A percentile compares a stretch with the other conserved stretches of the same genome.
Conservation (phyloP, 208 protist species). For the Crithidia fasciculata region DNA sequence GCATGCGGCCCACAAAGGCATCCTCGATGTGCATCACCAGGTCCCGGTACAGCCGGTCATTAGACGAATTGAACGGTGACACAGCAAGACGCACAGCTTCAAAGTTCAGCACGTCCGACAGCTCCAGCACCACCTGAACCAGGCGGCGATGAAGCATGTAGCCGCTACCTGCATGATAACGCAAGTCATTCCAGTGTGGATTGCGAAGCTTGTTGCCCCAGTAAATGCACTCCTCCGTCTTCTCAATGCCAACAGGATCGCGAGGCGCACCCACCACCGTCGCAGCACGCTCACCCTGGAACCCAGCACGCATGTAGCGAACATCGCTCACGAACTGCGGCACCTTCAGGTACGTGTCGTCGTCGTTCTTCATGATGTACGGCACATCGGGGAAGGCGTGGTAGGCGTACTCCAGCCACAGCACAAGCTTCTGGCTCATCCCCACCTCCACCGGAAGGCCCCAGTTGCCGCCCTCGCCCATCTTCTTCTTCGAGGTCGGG, state of each 20-base stretch:
- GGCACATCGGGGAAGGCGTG: constrained; percentile 35
- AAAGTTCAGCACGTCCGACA: background rate
- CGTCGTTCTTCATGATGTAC: constrained; percentile 55
- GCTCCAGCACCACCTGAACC: background rate
- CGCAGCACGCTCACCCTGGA: background rate
- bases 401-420: constrained; percentile 51
- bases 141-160: background rate
- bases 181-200: background rate
- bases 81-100: background rate
- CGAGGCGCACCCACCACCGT: background rate
- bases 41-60: background rate
- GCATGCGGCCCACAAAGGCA: background rate
- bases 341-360: constrained; percentile 53
- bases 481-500: constrained; percentile 27
- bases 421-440: constrained; percentile 48
- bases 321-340: constrained; percentile 58
- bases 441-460: constrained; percentile 43
- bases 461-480: constrained; percentile 31
- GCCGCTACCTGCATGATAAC: background rate
- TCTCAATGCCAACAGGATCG: background rate
- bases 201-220: constrained; percentile 1
- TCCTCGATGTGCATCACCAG: background rate
- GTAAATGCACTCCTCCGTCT: constrained; percentile 13
- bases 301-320: constrained; percentile 4
- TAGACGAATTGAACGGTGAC: background rate